Evolutionary conservation across 129 eudicot genomes (phyloP).

Genomic region (Sambucus nigra): DNA sequence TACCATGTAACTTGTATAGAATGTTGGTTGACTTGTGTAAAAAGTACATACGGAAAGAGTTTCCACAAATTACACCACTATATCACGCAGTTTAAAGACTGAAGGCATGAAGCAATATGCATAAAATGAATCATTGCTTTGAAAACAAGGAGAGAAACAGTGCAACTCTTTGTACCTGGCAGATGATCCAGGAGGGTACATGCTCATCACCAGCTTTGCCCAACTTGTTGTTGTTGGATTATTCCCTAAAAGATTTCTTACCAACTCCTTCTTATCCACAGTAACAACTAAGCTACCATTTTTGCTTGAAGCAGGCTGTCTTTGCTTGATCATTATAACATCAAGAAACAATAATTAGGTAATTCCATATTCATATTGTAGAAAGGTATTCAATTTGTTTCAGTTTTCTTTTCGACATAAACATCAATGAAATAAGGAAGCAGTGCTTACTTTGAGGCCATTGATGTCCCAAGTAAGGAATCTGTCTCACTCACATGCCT

Average conservation of each 20-base stretch:
- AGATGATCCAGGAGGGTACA: constrained; percentile 81
- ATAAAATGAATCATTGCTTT: neutral
- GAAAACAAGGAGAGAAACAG: constrained; percentile 4
- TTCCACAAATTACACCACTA: too few relatives aligned
- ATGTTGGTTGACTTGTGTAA: too few relatives aligned
- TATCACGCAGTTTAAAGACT: neutral
- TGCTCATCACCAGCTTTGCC: constrained; percentile 83
- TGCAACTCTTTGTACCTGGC: constrained; percentile 32
- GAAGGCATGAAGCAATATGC: neutral
- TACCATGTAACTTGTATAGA: too few relatives aligned
- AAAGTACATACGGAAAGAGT: too few relatives aligned
- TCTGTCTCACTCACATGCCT: constrained; percentile 51
- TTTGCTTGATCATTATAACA: constrained; percentile 84
- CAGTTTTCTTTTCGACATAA: constrained; percentile 2
- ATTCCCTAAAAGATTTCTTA: constrained; percentile 37
- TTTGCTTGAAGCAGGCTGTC: constrained; percentile 95
- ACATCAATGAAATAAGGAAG: constrained; percentile 2
- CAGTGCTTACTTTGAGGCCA: constrained; percentile 61
- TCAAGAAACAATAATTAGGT: constrained; percentile 28
- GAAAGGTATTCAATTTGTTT: neutral
- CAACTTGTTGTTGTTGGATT: constrained; percentile 54
- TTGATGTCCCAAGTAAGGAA: constrained; percentile 31
- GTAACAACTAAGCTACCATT: constrained; percentile 57
- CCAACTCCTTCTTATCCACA: constrained; percentile 37
- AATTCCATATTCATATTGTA: neutral